Conservation (phyloP, 2,329 filamentous ascomycete species). For the Aulographum hederae region DNA sequence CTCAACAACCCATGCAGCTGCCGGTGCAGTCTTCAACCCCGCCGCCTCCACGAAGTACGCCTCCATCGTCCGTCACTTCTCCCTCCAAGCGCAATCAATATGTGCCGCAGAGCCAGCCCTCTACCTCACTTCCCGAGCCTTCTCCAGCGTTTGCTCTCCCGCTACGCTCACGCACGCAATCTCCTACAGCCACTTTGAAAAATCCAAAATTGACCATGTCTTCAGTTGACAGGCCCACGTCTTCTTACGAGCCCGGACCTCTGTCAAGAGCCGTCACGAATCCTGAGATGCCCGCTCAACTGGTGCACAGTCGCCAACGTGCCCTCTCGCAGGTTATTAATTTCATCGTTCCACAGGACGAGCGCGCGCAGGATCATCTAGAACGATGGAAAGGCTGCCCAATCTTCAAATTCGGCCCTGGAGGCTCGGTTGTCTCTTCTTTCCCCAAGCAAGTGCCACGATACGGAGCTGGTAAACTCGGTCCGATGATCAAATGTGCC, state of each 20-base stretch:
- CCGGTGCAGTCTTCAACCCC: constrained; percentile 10
- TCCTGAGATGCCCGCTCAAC: not conserved
- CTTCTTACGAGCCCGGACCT: constrained; percentile 29
- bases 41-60: constrained; percentile 12
- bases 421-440: constrained; percentile 62
- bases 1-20: constrained; percentile 5
- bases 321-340: constrained; percentile 26
- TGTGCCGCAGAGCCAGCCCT: too few species aligned
- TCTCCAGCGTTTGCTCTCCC: constrained; percentile 16
- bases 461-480: constrained; percentile 55
- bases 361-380: constrained; percentile 49
- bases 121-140: constrained; percentile 1
- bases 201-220: constrained; percentile 24
- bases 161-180: constrained; percentile 37
- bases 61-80: constrained; percentile 18
- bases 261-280: constrained; percentile 11
- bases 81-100: constrained; percentile 15
- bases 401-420: constrained; percentile 74
- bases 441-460: constrained; percentile 82
- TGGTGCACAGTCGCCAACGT: constrained; percentile 14
- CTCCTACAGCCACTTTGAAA: constrained; percentile 35
- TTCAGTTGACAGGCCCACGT: constrained; percentile 33
- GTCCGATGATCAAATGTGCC: constrained; percentile 64
- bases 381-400: constrained; percentile 84
- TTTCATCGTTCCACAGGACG: constrained; percentile 37